These are phyloP conservation scores for Suillus variegatus DNA, from an alignment of 768 basidiomycete species.

Conservation along the genomic window DNA sequence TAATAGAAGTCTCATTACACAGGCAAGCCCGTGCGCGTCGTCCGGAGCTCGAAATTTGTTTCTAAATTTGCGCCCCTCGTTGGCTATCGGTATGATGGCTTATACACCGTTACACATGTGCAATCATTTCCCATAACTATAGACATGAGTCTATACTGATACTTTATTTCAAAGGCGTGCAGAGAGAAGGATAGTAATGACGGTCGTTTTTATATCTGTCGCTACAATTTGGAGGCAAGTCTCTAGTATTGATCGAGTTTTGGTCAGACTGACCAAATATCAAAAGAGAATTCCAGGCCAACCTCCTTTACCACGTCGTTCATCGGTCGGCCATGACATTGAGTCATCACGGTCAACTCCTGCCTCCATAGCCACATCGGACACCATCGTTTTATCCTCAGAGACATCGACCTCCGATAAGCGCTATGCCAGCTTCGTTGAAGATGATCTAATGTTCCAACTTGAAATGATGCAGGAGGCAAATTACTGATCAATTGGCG, in stretches of 20 bases:
- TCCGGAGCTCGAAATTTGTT: conserved; percentile 20
- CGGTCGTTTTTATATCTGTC: conserved; percentile 20
- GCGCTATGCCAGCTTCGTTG: not conserved
- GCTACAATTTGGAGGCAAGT: conserved; percentile 27
- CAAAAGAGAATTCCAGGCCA: conserved; percentile 29
- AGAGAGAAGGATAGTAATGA: conserved; percentile 13
- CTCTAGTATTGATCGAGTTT: not conserved
- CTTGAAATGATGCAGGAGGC: not conserved
- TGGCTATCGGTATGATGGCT: conserved; percentile 33
- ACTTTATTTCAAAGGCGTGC: conserved; percentile 19
- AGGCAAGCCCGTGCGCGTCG: conserved; percentile 24
- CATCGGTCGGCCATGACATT: not conserved
- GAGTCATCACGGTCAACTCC: not conserved
- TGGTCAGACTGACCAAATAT: not conserved
- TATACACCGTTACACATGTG: conserved; percentile 28
- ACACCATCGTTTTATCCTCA: not conserved
- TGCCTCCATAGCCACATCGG: not conserved
- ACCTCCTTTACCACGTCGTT: conserved; percentile 22
- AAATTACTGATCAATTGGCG: not conserved
- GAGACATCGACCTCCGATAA: not conserved
- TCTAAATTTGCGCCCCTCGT: conserved; percentile 26
- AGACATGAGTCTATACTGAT: not conserved
- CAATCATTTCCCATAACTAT: not conserved
- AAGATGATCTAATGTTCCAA: not conserved
- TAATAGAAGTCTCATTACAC: conserved; percentile 22